These are phyloP conservation scores for Talaromyces sp. DNA, from an alignment of 2,329 filamentous ascomycete genomes.

Conservation along the genomic window DNA sequence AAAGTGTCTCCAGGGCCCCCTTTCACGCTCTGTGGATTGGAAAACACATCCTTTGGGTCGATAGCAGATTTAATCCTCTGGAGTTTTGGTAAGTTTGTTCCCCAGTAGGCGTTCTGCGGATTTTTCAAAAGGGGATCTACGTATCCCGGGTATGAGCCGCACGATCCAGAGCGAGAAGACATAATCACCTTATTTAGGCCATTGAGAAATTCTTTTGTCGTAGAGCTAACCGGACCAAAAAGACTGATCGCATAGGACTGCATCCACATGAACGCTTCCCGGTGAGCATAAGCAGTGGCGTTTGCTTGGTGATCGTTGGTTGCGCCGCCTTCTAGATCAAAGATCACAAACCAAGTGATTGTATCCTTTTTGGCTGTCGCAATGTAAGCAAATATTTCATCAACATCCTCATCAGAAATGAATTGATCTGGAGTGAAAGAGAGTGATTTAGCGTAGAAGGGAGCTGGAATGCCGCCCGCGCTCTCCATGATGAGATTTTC, in stretches of 20 bases:
- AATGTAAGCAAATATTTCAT: conserved; percentile 58
- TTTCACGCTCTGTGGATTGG: conserved; percentile 58
- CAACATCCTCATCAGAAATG: conserved; percentile 50
- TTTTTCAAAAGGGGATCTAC: conserved; percentile 56
- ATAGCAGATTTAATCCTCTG: conserved; percentile 54
- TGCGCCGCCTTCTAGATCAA: conserved; percentile 64
- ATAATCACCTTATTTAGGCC: conserved; percentile 50
- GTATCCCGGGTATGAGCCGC: conserved; percentile 65
- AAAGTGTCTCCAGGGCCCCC: neutral
- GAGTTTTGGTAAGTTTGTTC: conserved; percentile 53
- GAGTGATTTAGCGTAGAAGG: conserved; percentile 63
- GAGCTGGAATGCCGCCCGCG: conserved; percentile 46
- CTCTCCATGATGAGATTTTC: conserved; percentile 29
- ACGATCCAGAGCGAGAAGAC: conserved; percentile 34
- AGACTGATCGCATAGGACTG: conserved; percentile 63
- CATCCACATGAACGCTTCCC: conserved; percentile 66
- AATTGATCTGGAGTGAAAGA: conserved; percentile 56
- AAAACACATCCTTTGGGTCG: conserved; percentile 60
- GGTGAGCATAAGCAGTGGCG: conserved; percentile 64
- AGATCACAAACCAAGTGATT: conserved; percentile 63
- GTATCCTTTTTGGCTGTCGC: conserved; percentile 55
- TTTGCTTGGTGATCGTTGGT: conserved; percentile 59
- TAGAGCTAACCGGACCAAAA: conserved; percentile 45
- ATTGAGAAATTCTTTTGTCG: conserved; percentile 55
- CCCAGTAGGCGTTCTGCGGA: conserved; percentile 60